phyloP scores from a whole-genome alignment of 2,329 filamentous ascomycete species.

The Atkinsonella texensis region DNA sequence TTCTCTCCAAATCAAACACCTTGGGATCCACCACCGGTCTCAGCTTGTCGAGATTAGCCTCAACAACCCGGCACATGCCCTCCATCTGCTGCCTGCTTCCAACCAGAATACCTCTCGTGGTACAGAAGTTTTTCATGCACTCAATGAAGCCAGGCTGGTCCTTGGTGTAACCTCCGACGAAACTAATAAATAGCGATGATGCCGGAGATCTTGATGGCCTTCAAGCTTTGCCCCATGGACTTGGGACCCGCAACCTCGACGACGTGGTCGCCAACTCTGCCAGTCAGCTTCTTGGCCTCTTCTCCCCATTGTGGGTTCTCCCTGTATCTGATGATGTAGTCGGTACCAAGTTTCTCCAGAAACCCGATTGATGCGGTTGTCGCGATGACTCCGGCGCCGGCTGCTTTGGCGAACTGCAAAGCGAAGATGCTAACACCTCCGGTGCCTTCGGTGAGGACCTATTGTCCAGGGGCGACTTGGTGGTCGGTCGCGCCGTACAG shows the following conservation, averaged over 20 bases:
- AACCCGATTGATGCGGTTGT: conserved; percentile 32
- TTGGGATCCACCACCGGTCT: conserved; percentile 35
- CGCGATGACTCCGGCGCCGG: conserved; percentile 35
- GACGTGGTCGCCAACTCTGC: conserved; percentile 33
- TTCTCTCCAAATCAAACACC: conserved; percentile 31
- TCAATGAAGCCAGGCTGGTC: conserved; percentile 23
- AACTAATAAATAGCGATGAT: conserved; percentile 29
- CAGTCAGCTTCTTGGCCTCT: conserved; percentile 29
- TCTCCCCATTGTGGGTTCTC: conserved; percentile 33
- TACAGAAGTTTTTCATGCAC: conserved; percentile 22
- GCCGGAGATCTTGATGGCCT: conserved; percentile 33
- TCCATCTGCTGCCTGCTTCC: conserved; percentile 36
- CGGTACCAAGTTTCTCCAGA: conserved; percentile 34
- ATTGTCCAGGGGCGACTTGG: conserved; percentile 38
- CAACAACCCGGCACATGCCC: conserved; percentile 38
- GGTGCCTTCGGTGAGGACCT: conserved; percentile 57
- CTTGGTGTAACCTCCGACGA: conserved; percentile 18
- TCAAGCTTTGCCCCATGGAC: conserved; percentile 32
- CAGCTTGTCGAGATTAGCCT: conserved; percentile 30
- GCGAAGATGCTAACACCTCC: conserved; percentile 57
- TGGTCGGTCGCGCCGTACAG: conserved; percentile 42
- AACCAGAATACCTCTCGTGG: conserved; percentile 32
- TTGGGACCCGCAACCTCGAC: conserved; percentile 34
- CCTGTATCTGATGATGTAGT: conserved; percentile 39
- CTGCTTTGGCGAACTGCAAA: conserved; percentile 43